These are phyloP conservation scores for Neophaeococcomyces mojaviensis DNA, from an alignment of 2,329 filamentous ascomycete genomes.

Conservation along the genomic window DNA sequence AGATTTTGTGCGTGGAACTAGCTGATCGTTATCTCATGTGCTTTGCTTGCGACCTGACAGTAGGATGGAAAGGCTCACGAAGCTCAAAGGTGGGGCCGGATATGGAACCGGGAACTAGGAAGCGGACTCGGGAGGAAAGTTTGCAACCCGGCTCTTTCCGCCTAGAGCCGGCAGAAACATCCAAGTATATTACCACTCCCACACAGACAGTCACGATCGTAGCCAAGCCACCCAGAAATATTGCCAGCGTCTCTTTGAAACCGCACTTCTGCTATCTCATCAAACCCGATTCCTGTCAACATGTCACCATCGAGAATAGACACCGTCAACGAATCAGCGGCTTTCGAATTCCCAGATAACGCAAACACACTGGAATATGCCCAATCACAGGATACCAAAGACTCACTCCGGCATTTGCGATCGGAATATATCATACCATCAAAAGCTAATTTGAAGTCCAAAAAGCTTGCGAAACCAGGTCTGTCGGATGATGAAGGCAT, in stretches of 20 bases:
- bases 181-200: no score
- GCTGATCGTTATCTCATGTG: no score
- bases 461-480: constrained; percentile 40
- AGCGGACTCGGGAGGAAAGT: neutral
- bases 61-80: no score
- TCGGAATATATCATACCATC: constrained; percentile 71
- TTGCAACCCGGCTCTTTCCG: neutral
- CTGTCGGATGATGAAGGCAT: constrained; percentile 38
- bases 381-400: constrained; percentile 49
- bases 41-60: no score
- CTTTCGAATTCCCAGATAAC: constrained; percentile 13
- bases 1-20: no score
- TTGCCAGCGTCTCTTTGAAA: no score
- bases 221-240: no score
- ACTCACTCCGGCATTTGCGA: constrained; percentile 53
- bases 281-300: neutral
- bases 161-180: no score
- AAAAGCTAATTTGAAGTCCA: constrained; percentile 60
- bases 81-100: no score
- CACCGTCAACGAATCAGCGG: no score
- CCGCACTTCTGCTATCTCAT: no score
- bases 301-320: constrained; percentile 5
- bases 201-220: no score
- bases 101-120: neutral
- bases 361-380: constrained; percentile 35